Percentiles rank a stretch among this genome's conserved stretches.
These are phyloP conservation scores for Lactarius tabidus DNA, from an alignment of 768 basidiomycete species.

Conservation along the genomic window DNA sequence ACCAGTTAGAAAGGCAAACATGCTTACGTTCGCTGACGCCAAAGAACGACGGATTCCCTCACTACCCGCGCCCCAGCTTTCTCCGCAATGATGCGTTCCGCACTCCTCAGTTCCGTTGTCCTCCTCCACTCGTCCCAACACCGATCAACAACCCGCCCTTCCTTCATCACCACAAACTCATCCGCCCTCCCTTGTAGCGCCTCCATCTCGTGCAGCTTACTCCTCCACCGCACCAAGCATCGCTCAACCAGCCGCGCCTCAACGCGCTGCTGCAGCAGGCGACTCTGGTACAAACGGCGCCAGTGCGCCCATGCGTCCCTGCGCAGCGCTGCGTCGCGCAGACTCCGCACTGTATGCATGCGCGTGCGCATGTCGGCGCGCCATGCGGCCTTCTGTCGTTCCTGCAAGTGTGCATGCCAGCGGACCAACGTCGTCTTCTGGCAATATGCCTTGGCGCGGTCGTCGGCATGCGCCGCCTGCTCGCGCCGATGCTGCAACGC, in stretches of 20 bases:
- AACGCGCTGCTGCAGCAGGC: constrained; percentile 50
- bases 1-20: background rate
- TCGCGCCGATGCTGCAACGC: constrained; percentile 37
- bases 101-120: constrained; percentile 40
- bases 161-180: constrained; percentile 31
- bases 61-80: constrained; percentile 48
- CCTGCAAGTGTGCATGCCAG: constrained; percentile 55
- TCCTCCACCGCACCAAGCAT: constrained; percentile 53
- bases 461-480: constrained; percentile 41
- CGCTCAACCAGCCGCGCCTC: constrained; percentile 40
- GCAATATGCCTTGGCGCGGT: constrained; percentile 42
- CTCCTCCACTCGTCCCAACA: constrained; percentile 60
- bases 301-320: constrained; percentile 64
- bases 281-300: constrained; percentile 54
- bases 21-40: constrained; percentile 57
- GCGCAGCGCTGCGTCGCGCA: constrained; percentile 48
- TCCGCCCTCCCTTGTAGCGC: constrained; percentile 49
- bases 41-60: constrained; percentile 45
- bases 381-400: constrained; percentile 57
- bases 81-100: constrained; percentile 43
- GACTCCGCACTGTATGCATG: constrained; percentile 60
- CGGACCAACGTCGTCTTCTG: constrained; percentile 40
- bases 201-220: constrained; percentile 39
- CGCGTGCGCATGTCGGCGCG: constrained; percentile 65
- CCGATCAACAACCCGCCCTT: constrained; percentile 37